Evolutionary conservation across 805 yeast species (phyloP).

Genomic region (Cyberlindnera euphorbiae): DNA sequence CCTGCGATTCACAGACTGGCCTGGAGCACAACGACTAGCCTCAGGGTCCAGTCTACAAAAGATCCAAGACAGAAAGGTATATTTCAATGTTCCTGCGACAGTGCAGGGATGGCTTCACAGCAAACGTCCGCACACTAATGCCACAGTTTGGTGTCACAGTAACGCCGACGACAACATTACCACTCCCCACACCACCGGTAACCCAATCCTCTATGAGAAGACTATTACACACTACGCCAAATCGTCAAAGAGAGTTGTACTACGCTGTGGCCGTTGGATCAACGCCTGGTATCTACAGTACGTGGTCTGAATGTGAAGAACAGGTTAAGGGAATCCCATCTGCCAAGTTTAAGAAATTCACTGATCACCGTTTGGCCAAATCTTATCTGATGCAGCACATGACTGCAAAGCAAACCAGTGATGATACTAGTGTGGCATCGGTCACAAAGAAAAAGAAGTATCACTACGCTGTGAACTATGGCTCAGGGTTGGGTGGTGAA

Average conservation of each 20-base stretch:
- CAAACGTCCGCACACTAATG: too few relatives aligned
- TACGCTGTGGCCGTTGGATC: conserved; percentile 55
- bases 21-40: conserved; percentile 46
- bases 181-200: too few relatives aligned
- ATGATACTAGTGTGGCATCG: too few relatives aligned
- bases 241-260: too few relatives aligned
- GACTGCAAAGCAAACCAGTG: not conserved
- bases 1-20: conserved; percentile 52
- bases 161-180: too few relatives aligned
- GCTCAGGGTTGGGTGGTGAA: too few relatives aligned
- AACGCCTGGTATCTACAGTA: conserved; percentile 47
- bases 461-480: not conserved
- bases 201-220: too few relatives aligned
- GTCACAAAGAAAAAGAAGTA: not conserved
- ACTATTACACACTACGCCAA: too few relatives aligned
- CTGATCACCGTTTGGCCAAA: not conserved
- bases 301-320: conserved; percentile 54
- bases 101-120: too few relatives aligned
- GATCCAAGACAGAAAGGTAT: too few relatives aligned
- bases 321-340: conserved; percentile 45
- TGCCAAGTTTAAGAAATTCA: conserved; percentile 3
- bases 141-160: too few relatives aligned
- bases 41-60: conserved; percentile 41
- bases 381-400: not conserved
- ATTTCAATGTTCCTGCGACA: too few relatives aligned